A percentile compares a stretch with the other conserved stretches of the same genome.
Conservation (phyloP, 192 early-diverging fungal genomes). For the Coemansia sp. region DNA sequence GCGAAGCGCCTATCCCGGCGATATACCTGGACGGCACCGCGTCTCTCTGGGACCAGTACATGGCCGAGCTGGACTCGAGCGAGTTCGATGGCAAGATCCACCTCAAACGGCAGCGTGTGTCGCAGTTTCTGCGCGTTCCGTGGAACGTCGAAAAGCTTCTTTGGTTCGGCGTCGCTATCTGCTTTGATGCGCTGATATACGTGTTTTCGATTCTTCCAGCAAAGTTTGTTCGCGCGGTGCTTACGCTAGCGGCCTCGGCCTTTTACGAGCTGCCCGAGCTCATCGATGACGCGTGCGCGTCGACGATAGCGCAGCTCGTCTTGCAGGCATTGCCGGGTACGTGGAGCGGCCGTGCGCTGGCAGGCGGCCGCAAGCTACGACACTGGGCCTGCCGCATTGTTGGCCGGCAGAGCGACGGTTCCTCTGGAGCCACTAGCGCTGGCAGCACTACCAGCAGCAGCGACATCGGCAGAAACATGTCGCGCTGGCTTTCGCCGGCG, state of each 20-base stretch:
- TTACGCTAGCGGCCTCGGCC: conserved; percentile 18
- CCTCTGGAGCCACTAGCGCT: not conserved
- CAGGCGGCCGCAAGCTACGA: conserved; percentile 8
- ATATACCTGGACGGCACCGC: conserved; percentile 46
- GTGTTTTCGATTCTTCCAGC: conserved; percentile 92
- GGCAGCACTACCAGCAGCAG: not conserved
- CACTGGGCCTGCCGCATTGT: conserved; percentile 9
- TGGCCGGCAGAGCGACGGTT: conserved; percentile 5
- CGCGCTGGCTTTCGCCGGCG: conserved; percentile 63
- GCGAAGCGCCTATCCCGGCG: conserved; percentile 32
- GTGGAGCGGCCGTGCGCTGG: conserved; percentile 20
- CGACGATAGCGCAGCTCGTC: conserved; percentile 5
- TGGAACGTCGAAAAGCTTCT: conserved; percentile 90
- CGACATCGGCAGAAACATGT: conserved; percentile 6
- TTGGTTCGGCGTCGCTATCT: conserved; percentile 86
- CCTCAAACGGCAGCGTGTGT: conserved; percentile 80
- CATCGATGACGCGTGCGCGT: conserved; percentile 11
- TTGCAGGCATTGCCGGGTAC: conserved; percentile 16
- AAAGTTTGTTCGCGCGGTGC: conserved; percentile 70
- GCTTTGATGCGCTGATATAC: conserved; percentile 92
- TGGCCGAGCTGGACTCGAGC: conserved; percentile 44
- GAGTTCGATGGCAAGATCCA: conserved; percentile 74
- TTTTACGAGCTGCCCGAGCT: conserved; percentile 18
- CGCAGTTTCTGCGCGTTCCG: conserved; percentile 86
- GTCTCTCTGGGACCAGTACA: conserved; percentile 52